These are phyloP conservation scores for Epichloe glyceriae DNA, from an alignment of 2,329 filamentous ascomycete species.

Conservation along the genomic window DNA sequence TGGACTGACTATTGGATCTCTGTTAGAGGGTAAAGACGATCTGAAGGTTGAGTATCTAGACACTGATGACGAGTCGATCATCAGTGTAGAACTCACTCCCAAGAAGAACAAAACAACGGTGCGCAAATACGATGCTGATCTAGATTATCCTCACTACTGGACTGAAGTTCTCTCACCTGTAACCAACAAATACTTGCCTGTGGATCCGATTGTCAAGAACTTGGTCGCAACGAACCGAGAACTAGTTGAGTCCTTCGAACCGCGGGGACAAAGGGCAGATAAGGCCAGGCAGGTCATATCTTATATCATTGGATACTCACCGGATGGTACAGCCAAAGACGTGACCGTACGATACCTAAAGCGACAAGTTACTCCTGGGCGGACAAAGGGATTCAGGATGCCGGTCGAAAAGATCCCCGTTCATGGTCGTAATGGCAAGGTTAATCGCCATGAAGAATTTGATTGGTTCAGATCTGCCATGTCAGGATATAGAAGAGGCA, in stretches of 20 bases:
- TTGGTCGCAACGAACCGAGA: slow-evolving; percentile 61
- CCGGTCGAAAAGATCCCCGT: slow-evolving; percentile 69
- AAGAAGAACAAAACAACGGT: slow-evolving; percentile 23
- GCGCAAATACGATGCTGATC: slow-evolving; percentile 56
- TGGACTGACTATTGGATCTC: neutral
- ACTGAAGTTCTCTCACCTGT: slow-evolving; percentile 75
- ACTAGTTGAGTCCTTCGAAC: slow-evolving; percentile 62
- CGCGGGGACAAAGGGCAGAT: slow-evolving; percentile 70
- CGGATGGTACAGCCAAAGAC: slow-evolving; percentile 84
- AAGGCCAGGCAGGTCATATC: slow-evolving; percentile 80
- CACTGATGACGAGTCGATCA: slow-evolving; percentile 45
- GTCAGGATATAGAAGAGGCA: slow-evolving; percentile 51
- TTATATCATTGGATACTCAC: slow-evolving; percentile 72
- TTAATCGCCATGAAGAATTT: slow-evolving; percentile 61
- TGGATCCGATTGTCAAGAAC: slow-evolving; percentile 61
- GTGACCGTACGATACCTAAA: slow-evolving; percentile 86
- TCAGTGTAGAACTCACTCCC: slow-evolving; percentile 37
- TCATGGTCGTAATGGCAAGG: slow-evolving; percentile 63
- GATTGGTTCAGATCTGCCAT: slow-evolving; percentile 85
- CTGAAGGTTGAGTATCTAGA: slow-evolving; percentile 27
- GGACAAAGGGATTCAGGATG: slow-evolving; percentile 76
- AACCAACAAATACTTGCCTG: slow-evolving; percentile 64
- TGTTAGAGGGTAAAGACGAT: slow-evolving; percentile 30
- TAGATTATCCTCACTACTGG: slow-evolving; percentile 86
- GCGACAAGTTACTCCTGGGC: slow-evolving; percentile 68